A percentile compares a stretch with the other conserved stretches of the same genome.
Evolutionary conservation across 1,284 basidiomycete species (phyloP).

Genomic region (Vanrija humicola): DNA sequence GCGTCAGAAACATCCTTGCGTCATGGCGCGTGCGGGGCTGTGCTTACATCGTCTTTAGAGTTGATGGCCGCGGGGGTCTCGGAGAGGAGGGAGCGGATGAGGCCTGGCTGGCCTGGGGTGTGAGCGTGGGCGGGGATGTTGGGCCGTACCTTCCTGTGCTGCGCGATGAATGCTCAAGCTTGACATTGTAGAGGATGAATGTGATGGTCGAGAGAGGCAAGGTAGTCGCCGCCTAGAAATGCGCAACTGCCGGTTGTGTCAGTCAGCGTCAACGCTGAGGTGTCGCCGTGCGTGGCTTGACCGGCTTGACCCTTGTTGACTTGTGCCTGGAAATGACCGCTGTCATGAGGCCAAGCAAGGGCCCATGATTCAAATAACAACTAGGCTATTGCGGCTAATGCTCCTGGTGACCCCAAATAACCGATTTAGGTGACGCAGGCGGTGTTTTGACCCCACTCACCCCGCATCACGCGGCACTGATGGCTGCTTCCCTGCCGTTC

Average conservation of each 20-base stretch:
- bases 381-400: too few species aligned
- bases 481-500: too few species aligned
- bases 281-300: too few species aligned
- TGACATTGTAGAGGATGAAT: slow-evolving; percentile 7
- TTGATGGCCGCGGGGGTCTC: slow-evolving; percentile 67
- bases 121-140: background rate
- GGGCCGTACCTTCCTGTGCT: slow-evolving; percentile 42
- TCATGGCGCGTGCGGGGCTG: background rate
- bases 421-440: too few species aligned
- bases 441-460: too few species aligned
- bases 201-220: background rate
- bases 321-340: too few species aligned
- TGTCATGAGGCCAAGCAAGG: too few species aligned
- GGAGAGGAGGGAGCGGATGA: slow-evolving; percentile 65
- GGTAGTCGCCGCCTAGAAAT: too few species aligned
- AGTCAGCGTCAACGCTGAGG: background rate
- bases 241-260: background rate
- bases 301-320: too few species aligned
- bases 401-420: too few species aligned
- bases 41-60: slow-evolving; percentile 62
- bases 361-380: too few species aligned
- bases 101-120: slow-evolving; percentile 64
- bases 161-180: slow-evolving; percentile 47
- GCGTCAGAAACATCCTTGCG: background rate
- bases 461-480: too few species aligned